Conservation (phyloP, 148 eudicot species). For the Dysphania ambrosioides region DNA sequence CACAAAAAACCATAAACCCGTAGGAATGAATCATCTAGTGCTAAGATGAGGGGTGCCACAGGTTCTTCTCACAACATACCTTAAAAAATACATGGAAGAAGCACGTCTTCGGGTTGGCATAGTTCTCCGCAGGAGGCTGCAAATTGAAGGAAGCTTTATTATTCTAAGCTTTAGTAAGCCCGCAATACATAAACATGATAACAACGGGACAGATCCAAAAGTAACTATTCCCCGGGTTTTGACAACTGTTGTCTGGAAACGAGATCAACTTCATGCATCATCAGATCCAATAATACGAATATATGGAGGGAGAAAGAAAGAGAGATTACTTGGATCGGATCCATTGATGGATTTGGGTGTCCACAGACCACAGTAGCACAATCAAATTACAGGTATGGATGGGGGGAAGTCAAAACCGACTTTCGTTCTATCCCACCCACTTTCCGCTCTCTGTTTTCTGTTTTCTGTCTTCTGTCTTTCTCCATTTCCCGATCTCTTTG, state of each 20-base stretch:
- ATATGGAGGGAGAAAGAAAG: not conserved
- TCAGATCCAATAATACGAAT: no score
- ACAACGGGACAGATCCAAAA: no score
- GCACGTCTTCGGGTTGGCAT: conserved; percentile 82
- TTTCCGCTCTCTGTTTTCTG: not conserved
- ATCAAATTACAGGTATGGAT: no score
- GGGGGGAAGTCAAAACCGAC: not conserved
- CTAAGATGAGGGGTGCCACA: not conserved
- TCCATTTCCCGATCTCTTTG: no score
- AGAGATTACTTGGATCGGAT: conserved; percentile 36
- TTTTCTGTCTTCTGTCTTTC: not conserved
- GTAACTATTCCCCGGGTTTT: no score
- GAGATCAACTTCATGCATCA: no score
- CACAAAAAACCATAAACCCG: not conserved
- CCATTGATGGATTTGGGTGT: no score
- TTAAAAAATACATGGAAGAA: conserved; percentile 94
- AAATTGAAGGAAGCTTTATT: conserved; percentile 20
- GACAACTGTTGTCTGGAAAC: no score
- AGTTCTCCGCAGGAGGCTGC: conserved; percentile 70
- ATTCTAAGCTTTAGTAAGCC: no score
- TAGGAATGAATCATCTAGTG: not conserved
- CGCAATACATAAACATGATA: no score
- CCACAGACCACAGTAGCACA: no score
- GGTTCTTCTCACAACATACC: conserved; percentile 34
- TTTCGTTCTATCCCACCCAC: no score